A percentile compares a stretch with the other conserved stretches of the same genome.
Evolutionary conservation across 2,329 filamentous ascomycete genomes (phyloP).

Genomic region (Colletotrichum nymphaeae): DNA sequence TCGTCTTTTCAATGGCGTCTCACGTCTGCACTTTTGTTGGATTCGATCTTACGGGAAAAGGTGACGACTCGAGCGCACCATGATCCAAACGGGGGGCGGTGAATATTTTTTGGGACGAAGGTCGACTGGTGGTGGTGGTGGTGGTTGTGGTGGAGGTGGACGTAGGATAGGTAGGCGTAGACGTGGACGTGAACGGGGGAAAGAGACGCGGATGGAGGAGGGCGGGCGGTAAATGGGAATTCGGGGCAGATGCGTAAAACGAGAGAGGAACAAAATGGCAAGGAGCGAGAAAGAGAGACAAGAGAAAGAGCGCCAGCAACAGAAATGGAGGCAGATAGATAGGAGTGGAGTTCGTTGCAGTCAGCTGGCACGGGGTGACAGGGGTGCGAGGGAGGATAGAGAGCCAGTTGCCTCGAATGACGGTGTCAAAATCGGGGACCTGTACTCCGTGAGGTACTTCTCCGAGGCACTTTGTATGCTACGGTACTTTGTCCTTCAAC

Average conservation of each 20-base stretch:
- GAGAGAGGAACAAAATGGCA: conserved; percentile 21
- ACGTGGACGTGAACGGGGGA: neutral
- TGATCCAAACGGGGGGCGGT: conserved; percentile 28
- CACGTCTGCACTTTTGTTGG: conserved; percentile 33
- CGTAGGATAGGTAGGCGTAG: too few relatives aligned
- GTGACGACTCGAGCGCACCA: conserved; percentile 30
- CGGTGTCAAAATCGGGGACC: conserved; percentile 29
- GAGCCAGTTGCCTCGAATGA: conserved; percentile 29
- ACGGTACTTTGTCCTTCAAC: neutral
- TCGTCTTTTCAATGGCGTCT: conserved; percentile 32
- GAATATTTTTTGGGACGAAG: conserved; percentile 2
- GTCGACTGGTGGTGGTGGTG: neutral
- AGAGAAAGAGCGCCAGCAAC: neutral
- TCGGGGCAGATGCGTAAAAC: conserved; percentile 23
- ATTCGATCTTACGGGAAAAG: conserved; percentile 29
- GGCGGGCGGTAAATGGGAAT: conserved; percentile 1
- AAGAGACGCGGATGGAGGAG: conserved; percentile 13
- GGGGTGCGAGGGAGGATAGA: conserved; percentile 10
- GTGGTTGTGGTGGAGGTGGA: too few relatives aligned
- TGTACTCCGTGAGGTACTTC: conserved; percentile 3
- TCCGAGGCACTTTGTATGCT: neutral
- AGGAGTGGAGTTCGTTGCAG: conserved; percentile 35
- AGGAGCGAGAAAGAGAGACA: conserved; percentile 30
- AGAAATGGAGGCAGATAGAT: conserved; percentile 34
- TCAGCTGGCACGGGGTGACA: conserved; percentile 36